phyloP scores from a whole-genome alignment of 1,139 yeast species.

The Meyerozyma carpophila region DNA sequence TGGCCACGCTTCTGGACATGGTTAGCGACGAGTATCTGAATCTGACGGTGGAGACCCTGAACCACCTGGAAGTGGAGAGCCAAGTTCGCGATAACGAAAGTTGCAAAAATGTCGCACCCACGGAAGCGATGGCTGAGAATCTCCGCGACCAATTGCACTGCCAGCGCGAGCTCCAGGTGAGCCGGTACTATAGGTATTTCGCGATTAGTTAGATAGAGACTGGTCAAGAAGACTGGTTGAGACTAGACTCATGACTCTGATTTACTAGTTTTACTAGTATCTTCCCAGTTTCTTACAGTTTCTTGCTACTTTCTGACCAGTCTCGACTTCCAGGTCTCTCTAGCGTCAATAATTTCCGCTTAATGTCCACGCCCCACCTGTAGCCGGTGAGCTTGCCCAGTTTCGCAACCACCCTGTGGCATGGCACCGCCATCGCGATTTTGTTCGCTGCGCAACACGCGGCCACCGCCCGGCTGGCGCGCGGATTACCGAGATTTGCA shows the following conservation, averaged over 20 bases:
- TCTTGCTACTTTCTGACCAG: no score
- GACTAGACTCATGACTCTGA: no score
- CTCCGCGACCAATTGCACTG: neutral
- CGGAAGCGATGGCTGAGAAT: no score
- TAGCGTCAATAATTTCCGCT: constrained; percentile 8
- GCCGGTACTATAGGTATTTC: neutral
- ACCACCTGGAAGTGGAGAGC: neutral
- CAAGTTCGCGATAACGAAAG: no score
- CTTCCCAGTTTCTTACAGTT: no score
- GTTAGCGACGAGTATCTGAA: neutral
- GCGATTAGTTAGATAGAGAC: neutral
- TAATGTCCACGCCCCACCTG: constrained; percentile 17
- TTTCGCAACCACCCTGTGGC: constrained; percentile 19
- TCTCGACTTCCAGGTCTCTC: no score
- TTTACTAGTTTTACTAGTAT: no score
- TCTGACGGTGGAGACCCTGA: neutral
- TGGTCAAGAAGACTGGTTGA: no score
- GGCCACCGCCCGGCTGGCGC: constrained; percentile 18
- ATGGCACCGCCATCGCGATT: constrained; percentile 20
- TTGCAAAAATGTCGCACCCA: no score
- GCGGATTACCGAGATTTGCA: constrained; percentile 10
- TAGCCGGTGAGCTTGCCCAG: constrained; percentile 17
- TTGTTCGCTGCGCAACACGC: constrained; percentile 20
- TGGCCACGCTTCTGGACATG: neutral
- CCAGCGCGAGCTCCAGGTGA: neutral